phyloP scores from a whole-genome alignment of 805 yeast species.

The Zygosaccharomyces bailii region DNA sequence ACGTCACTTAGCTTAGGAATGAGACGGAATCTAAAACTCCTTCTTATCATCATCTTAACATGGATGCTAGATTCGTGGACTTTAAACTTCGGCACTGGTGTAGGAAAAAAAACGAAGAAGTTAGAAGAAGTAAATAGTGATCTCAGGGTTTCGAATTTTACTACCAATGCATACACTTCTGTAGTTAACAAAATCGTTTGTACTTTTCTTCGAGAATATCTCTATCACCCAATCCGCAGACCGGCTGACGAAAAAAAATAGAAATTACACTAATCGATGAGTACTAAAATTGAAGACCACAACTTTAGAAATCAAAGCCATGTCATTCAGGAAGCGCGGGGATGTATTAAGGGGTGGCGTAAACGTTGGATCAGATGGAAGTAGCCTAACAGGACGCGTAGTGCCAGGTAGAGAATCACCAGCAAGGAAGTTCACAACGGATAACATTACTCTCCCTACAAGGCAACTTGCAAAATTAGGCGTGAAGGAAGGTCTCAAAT shows the following conservation, averaged over 20 bases:
- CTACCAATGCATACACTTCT: too few relatives aligned
- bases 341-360: slow-evolving; percentile 39
- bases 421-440: slow-evolving; percentile 3
- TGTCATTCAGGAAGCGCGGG: slow-evolving; percentile 61
- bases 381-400: slow-evolving; percentile 3
- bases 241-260: too few relatives aligned
- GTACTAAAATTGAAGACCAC: too few relatives aligned
- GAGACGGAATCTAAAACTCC: not conserved
- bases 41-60: not conserved
- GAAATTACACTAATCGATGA: too few relatives aligned
- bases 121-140: not conserved
- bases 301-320: too few relatives aligned
- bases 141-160: too few relatives aligned
- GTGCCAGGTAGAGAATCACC: slow-evolving; percentile 2
- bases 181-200: too few relatives aligned
- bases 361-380: slow-evolving; percentile 1
- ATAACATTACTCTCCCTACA: slow-evolving; percentile 2
- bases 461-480: not conserved
- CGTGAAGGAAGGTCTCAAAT: not conserved
- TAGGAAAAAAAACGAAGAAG: not conserved
- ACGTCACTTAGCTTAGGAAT: not conserved
- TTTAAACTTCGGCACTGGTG: not conserved
- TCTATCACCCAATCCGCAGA: not conserved
- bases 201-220: not conserved
- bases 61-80: not conserved